Conservation (phyloP, 371 early-diverging fungal species). For the Ordospora colligata region DNA sequence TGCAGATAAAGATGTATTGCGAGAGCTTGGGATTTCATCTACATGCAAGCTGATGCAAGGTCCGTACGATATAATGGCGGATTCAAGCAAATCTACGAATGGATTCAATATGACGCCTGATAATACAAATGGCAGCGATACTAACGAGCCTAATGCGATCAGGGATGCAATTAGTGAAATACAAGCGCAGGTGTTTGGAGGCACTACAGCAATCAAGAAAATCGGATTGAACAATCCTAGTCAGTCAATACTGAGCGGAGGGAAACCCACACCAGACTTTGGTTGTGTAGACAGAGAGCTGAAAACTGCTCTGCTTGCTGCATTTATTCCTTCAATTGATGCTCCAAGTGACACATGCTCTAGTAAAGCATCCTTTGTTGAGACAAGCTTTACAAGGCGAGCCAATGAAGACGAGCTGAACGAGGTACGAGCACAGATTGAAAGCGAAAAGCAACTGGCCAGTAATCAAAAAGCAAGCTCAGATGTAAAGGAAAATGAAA, state of each 20-base stretch:
- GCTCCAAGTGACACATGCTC: not conserved
- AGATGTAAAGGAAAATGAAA: not conserved
- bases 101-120: no score
- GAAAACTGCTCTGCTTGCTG: constrained; percentile 8
- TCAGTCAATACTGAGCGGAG: not conserved
- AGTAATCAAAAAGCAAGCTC: not conserved
- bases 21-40: no score
- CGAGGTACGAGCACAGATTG: not conserved
- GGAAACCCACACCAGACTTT: not conserved
- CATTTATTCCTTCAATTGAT: not conserved
- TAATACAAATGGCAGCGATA: not conserved
- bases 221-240: not conserved
- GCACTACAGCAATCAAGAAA: not conserved
- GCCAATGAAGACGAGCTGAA: not conserved
- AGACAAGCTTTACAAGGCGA: not conserved
- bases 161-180: not conserved
- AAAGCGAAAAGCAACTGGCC: not conserved
- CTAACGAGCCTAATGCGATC: not conserved
- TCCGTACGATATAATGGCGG: no score
- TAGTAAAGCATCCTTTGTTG: not conserved
- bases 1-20: no score
- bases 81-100: no score
- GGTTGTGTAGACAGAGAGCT: not conserved
- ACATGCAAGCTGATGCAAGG: no score
- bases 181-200: not conserved